Conservation (phyloP, 192 early-diverging fungal genomes). For the Backusella tarrabulga region DNA sequence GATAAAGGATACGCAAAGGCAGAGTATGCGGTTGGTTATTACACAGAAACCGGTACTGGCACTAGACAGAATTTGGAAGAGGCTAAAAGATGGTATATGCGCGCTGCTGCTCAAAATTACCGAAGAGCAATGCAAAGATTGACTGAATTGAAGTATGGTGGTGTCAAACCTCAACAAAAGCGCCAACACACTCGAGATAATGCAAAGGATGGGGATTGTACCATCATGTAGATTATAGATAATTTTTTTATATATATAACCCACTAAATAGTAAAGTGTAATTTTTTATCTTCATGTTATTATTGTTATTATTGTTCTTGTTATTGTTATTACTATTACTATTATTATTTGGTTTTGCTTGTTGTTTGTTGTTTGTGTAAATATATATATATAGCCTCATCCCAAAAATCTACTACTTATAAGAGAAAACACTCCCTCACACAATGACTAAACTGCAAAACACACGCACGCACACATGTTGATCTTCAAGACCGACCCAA, state of each 20-base stretch:
- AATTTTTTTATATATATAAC: neutral
- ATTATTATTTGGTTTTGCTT: neutral
- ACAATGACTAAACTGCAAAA: neutral
- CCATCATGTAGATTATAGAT: constrained; percentile 30
- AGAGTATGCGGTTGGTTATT: constrained; percentile 97
- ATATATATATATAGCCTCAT: neutral
- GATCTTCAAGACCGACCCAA: neutral
- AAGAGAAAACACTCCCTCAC: neutral
- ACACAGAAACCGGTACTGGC: constrained; percentile 89
- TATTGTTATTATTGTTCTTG: neutral
- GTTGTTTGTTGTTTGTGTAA: neutral
- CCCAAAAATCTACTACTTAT: no score
- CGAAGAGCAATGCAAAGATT: constrained; percentile 79
- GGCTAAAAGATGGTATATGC: constrained; percentile 86
- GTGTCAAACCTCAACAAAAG: constrained; percentile 24
- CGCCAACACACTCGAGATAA: constrained; percentile 20
- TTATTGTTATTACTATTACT: neutral
- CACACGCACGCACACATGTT: neutral
- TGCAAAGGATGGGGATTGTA: constrained; percentile 22
- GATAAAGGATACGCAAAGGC: constrained; percentile 94
- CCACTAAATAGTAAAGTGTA: neutral
- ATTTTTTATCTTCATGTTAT: neutral
- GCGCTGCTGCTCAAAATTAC: constrained; percentile 84
- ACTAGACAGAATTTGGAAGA: constrained; percentile 75
- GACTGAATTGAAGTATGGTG: constrained; percentile 69